Evolutionary conservation across 352 stramenopile species (phyloP).

Genomic region (Globisporangium acanthophoron): DNA sequence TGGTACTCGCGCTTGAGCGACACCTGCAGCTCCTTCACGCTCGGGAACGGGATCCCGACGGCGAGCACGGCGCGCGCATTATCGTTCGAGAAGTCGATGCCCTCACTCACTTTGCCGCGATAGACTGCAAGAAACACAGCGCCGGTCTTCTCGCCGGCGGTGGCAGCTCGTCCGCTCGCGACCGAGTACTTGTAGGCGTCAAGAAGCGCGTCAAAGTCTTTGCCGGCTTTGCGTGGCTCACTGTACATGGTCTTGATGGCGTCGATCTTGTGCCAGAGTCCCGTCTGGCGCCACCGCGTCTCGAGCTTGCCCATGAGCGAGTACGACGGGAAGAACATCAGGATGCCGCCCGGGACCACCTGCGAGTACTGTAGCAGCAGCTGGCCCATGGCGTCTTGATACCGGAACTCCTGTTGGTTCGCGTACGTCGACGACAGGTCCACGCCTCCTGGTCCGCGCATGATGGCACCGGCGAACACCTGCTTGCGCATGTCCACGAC

Average conservation of each 20-base stretch:
- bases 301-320: conserved; percentile 68
- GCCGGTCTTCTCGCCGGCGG: conserved; percentile 42
- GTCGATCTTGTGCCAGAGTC: conserved; percentile 55
- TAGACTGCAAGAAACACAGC: conserved; percentile 97
- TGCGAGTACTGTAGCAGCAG: conserved; percentile 65
- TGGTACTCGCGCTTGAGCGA: conserved; percentile 79
- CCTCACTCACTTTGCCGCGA: conserved; percentile 97
- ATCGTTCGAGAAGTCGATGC: conserved; percentile 98
- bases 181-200: conserved; percentile 70
- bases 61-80: conserved; percentile 96
- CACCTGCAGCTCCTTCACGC: conserved; percentile 90
- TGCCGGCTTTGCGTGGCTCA: conserved; percentile 67
- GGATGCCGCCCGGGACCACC: conserved; percentile 64
- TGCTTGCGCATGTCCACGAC: conserved; percentile 87
- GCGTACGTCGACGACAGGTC: conserved; percentile 74
- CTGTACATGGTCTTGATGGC: conserved; percentile 56
- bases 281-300: conserved; percentile 63
- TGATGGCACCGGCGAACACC: conserved; percentile 69
- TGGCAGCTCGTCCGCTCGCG: conserved; percentile 9
- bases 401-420: conserved; percentile 75
- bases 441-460: conserved; percentile 59
- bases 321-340: conserved; percentile 88
- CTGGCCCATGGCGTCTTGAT: conserved; percentile 80
- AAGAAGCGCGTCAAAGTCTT: conserved; percentile 76
- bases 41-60: conserved; percentile 98